Conservation (phyloP, 345 rosid species). For the Euphorbia lathyris region DNA sequence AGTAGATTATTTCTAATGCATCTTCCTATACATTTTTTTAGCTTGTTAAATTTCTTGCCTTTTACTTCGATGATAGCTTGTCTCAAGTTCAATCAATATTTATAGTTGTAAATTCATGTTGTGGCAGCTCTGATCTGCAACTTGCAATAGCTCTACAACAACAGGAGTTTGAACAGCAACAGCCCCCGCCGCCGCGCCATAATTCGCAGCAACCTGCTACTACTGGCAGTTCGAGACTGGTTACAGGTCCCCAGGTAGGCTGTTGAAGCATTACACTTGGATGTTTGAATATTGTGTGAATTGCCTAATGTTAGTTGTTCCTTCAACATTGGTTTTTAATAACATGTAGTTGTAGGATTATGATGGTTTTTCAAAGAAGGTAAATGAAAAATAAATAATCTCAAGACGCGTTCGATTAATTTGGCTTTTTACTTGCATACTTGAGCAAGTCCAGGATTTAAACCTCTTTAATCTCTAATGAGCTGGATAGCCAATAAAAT, state of each 20-base stretch:
- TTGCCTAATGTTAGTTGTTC: not conserved
- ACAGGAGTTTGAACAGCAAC: slow-evolving; percentile 83
- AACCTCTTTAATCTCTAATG: not conserved
- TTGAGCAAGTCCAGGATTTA: not conserved
- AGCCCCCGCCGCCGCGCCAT: slow-evolving; percentile 53
- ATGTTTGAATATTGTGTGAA: slow-evolving; percentile 1
- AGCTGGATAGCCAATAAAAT: not conserved
- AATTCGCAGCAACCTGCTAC: slow-evolving; percentile 50
- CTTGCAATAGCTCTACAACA: slow-evolving; percentile 97
- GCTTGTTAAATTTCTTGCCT: not conserved
- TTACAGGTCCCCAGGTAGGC: slow-evolving; percentile 86
- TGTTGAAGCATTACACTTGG: not conserved
- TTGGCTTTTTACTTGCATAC: not conserved
- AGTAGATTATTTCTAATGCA: not conserved
- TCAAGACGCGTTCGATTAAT: not conserved
- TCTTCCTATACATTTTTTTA: not conserved
- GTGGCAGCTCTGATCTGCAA: slow-evolving; percentile 86
- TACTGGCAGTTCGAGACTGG: slow-evolving; percentile 52
- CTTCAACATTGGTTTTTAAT: not conserved
- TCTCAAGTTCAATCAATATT: not conserved
- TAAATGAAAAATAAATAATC: not conserved
- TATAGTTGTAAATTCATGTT: slow-evolving; percentile 10
- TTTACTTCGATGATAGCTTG: not conserved
- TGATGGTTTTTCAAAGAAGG: not conserved
- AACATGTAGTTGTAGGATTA: not conserved